Evolutionary conservation across 495 filamentous ascomycete genomes (phyloP), one percentile per base, ranked within the genome.

Genomic region (Podospora pseudocomata): DNA sequence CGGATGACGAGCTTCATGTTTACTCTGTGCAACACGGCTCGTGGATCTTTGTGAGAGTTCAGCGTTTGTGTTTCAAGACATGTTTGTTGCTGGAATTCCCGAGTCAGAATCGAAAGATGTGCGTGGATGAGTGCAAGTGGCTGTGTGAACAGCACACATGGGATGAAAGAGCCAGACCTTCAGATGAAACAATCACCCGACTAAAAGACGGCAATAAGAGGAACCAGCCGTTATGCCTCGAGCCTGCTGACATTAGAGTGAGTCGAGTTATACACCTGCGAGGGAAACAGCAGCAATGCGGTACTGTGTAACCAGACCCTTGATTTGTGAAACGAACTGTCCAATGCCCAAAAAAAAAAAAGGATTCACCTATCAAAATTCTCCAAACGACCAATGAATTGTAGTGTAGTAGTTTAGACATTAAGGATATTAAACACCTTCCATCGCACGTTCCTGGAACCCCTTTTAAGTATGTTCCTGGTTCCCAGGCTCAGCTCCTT

Each of bases 381-480:
- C 55, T 58, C 23, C 55, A 58, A 58, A 58, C 55, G n/a, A 58
- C 55, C 55, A 58, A 58, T 58, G 55, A 58, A 20, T 58, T 58
- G 55, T 19, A 58, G 55, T 23, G 23, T 23, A 58, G 55, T n/a
- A 58, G 23, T 19, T 58, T 58, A 58, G 55, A 58, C 55, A 58
- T 58, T 58, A 58, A 58, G 23, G 55, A 58, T 58, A 58, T 20
- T 58, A 19, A 58, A 15, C n/a, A 19, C 55, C 55, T 58, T 19
- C 55, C 55, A 20, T 13, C 55, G 23, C 55, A 19, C 55, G 19
- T 26, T 58, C 55, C 55, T 13, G 5, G 55, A 19, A 20, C 5
- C 23, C 55, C 3, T 26, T 58, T 58, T 4, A 23, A 23, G 55
- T 19, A 58, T 18, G 18, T 64, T 64, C 59, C 28, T 54, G 28